These are phyloP conservation scores for Esteya vermicola DNA, from an alignment of 2,329 filamentous ascomycete species.

Conservation along the genomic window DNA sequence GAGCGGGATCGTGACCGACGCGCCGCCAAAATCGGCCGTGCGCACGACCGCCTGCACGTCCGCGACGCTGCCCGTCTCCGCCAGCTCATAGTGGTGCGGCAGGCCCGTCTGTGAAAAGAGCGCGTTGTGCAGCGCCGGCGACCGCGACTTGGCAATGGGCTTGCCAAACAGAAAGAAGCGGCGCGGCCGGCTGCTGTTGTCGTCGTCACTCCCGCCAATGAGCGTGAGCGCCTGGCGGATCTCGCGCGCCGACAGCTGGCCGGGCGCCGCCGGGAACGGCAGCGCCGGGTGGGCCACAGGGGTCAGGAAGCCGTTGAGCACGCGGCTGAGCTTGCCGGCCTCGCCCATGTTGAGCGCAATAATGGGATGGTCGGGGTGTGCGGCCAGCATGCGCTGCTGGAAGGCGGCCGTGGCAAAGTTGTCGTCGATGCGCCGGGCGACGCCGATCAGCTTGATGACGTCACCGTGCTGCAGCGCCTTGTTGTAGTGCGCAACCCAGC, in stretches of 20 bases:
- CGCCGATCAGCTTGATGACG: slow-evolving; percentile 84
- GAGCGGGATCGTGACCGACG: slow-evolving; percentile 88
- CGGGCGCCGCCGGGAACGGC: slow-evolving; percentile 88
- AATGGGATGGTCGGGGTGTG: slow-evolving; percentile 60
- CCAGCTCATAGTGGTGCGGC: slow-evolving; percentile 64
- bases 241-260: slow-evolving; percentile 80
- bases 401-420: slow-evolving; percentile 78
- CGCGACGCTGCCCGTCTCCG: slow-evolving; percentile 56
- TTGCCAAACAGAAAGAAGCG: slow-evolving; percentile 81
- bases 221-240: slow-evolving; percentile 68
- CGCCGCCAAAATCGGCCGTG: slow-evolving; percentile 69
- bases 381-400: slow-evolving; percentile 57
- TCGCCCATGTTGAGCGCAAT: slow-evolving; percentile 95
- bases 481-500: slow-evolving; percentile 85
- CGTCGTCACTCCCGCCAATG: slow-evolving; percentile 67
- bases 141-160: slow-evolving; percentile 69
- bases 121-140: slow-evolving; percentile 78
- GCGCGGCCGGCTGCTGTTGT: slow-evolving; percentile 39
- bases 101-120: slow-evolving; percentile 66
- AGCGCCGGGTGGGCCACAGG: slow-evolving; percentile 81
- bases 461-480: slow-evolving; percentile 80
- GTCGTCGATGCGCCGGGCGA: slow-evolving; percentile 62
- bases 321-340: slow-evolving; percentile 73
- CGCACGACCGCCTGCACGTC: slow-evolving; percentile 53
- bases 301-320: slow-evolving; percentile 86